Evolutionary conservation across 805 yeast species (phyloP), one percentile per base, ranked within the genome.

Genomic region (Candida sonorensis): DNA sequence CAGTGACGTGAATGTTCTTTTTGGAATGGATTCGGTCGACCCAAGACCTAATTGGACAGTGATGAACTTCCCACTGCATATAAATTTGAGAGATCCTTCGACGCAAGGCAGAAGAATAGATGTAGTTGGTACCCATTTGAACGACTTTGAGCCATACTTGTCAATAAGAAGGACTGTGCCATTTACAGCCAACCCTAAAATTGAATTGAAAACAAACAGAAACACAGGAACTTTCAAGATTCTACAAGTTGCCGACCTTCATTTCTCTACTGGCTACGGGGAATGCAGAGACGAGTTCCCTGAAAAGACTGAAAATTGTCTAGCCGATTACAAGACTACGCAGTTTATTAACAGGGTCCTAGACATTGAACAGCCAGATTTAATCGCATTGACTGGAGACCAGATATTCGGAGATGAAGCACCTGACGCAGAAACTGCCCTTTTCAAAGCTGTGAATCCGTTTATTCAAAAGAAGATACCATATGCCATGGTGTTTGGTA

Each of bases 311-410:
- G 55, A 52, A 11, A 54, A 59, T 8, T 92, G 97, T 51, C 58
- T 69, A 38, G 97, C 97, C 0, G 98, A 87, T 53, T 69, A 70
- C 1, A 66, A 79, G 29, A 85, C 97, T 0, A 37, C 70, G 19
- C 46, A 53, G 5, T 86, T 88, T 47, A 48, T 90, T 8, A 63
- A 74, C 6, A 53, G 53, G 14, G 81, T 83, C 0, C 58, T 90
- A 28, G 88, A 83, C 34, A 37, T 67, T 1, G 97, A 92, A 53
- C 54, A 67, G 21, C 97, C 98, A 0, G 88, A 92, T 50, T 55
- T 88, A 17, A 92, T 86, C 0, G 85, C 87, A 0, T 62, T 86
- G 36, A 78, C 96, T 0, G 98, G 98, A 6, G 98, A 90, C 59
- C 95, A 86, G 54, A 69, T 90, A 1, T 84, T 75, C 68, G 97